phyloP scores from a whole-genome alignment of 108 stramenopile species.

The Stephanodiscus minutulus region DNA sequence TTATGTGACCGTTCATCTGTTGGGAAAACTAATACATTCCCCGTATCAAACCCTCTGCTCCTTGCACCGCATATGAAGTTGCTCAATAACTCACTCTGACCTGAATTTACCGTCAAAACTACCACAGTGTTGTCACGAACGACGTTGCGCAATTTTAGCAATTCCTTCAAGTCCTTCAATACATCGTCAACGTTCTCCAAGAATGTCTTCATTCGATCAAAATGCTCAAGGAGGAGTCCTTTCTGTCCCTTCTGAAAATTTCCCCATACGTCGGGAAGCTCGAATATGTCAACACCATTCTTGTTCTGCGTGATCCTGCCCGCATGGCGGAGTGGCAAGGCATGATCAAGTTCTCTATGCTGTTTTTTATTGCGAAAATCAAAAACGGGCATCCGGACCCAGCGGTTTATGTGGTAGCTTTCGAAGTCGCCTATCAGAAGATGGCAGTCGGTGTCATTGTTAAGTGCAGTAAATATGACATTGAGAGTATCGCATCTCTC shows the following conservation, averaged over 20 bases:
- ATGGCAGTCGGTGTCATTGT: slow-evolving; percentile 26
- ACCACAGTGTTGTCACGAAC: slow-evolving; percentile 66
- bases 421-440: slow-evolving; percentile 34
- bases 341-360: slow-evolving; percentile 21
- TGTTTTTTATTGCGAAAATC: slow-evolving; percentile 9
- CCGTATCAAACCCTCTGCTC: slow-evolving; percentile 48
- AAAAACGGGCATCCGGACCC: slow-evolving; percentile 40
- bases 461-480: slow-evolving; percentile 31
- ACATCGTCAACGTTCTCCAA: slow-evolving; percentile 46
- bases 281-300: slow-evolving; percentile 36
- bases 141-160: slow-evolving; percentile 24
- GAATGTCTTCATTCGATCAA: slow-evolving; percentile 34
- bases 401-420: slow-evolving; percentile 57
- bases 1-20: slow-evolving; percentile 38
- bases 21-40: slow-evolving; percentile 48
- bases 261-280: slow-evolving; percentile 31
- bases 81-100: slow-evolving; percentile 74
- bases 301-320: slow-evolving; percentile 34
- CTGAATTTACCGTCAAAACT: slow-evolving; percentile 81
- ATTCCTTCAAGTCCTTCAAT: slow-evolving; percentile 30
- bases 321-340: slow-evolving; percentile 39
- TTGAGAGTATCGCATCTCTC: slow-evolving; percentile 44
- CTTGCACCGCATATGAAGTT: slow-evolving; percentile 81
- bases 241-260: slow-evolving; percentile 20
- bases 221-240: slow-evolving; percentile 41